Base-by-base conservation (phyloP, 148 eudicot genomes). In the Hydrangea macrophylla region DNA sequence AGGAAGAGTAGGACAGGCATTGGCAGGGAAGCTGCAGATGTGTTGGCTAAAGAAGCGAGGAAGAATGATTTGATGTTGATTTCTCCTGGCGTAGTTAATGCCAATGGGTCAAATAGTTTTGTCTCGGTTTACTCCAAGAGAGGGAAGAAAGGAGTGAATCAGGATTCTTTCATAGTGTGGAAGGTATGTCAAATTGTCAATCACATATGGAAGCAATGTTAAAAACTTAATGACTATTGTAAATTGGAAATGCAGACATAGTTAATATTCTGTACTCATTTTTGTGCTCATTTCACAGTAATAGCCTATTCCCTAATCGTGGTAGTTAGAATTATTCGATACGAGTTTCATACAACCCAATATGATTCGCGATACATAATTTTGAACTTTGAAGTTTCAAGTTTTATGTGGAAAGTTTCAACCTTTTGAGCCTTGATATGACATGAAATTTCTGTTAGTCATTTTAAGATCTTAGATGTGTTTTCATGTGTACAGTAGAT, bases 111-210 rank as follows among this genome's bases (percentile, higher is more conserved):
- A 28, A 61, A 65, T 31, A 81, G 45, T 66, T 77, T 69, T 17
- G 82, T 79, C 24, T 76, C 87, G 0, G 72, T 67, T 62, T 88
- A 75, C 60, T 84, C 93, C 7, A 90, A 79, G 72, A 64, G 81
- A 65, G 96, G 93, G 31, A 83, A 79, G 51, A 90, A 90, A 60
- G 91, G 93, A 59, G 57, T 82, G 51, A 90, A 90, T 76, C 96
- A 90, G 60, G 96, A 90, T 54, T 60, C 86, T 62, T 72, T 78
- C 64, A 64, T 81, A 26, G 89, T 85, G 60, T 85, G 96, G 93
- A 76, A 90, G 92, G 96, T 90, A 81, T 23, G 22, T 48, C n/a
- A 17, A 48, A 35, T 35, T 35, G n/a, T n/a, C n/a, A 63, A 28
- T 39, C 24, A 40, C 20, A 17, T 81, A 36, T 76, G 85, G 82